Conservation (phyloP, 345 rosid species). For the Syzygium aromaticum region DNA sequence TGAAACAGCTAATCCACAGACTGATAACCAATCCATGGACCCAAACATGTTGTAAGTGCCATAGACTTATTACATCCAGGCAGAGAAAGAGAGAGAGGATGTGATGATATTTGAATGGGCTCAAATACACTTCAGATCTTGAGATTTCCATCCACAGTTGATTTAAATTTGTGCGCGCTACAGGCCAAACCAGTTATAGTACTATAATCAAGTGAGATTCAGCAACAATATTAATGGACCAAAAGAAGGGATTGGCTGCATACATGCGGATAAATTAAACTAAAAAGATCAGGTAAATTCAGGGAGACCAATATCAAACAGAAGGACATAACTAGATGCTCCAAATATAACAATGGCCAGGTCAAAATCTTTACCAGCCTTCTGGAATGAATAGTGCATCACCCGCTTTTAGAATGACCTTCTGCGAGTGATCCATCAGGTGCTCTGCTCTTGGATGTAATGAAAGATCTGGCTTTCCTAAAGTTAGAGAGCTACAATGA, state of each 20-base stretch:
- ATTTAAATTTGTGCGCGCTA: not conserved
- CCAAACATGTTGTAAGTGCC: not conserved
- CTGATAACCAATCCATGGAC: not conserved
- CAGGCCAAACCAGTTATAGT: not conserved
- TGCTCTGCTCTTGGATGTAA: constrained; percentile 62
- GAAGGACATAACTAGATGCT: not conserved
- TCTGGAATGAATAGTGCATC: constrained; percentile 98
- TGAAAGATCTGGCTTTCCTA: constrained; percentile 58
- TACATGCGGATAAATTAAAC: not conserved
- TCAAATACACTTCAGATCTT: not conserved
- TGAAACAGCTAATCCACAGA: not conserved
- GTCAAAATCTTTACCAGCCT: constrained; percentile 64
- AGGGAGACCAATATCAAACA: not conserved
- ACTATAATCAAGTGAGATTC: not conserved
- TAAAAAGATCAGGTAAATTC: not conserved
- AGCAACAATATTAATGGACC: not conserved
- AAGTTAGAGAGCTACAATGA: constrained; percentile 52
- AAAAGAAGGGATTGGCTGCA: not conserved
- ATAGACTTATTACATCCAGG: not conserved
- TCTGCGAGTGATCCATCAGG: constrained; percentile 46
- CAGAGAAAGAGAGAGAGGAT: not conserved
- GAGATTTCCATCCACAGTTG: not conserved
- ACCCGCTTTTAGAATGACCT: constrained; percentile 63
- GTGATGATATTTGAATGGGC: not conserved
- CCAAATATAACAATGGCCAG: not conserved